These are phyloP conservation scores for Tuber calosporum DNA, from an alignment of 495 filamentous ascomycete genomes.

Conservation along the genomic window DNA sequence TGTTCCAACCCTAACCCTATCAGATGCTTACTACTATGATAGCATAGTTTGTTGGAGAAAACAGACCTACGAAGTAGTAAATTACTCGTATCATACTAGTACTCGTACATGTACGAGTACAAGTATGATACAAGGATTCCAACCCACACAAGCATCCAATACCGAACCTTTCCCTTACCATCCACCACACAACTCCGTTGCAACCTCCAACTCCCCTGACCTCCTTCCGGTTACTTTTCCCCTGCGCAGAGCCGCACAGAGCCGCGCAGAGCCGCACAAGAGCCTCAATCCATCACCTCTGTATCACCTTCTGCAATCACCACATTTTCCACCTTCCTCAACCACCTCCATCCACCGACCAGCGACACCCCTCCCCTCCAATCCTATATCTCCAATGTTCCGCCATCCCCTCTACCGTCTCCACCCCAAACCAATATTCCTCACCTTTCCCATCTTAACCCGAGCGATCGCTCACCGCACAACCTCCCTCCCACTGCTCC, in stretches of 20 bases:
- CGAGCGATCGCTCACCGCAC: neutral
- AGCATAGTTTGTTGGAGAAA: neutral
- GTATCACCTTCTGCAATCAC: neutral
- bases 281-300: neutral
- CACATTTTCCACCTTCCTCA: neutral
- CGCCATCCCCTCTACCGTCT: neutral
- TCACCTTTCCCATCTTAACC: neutral
- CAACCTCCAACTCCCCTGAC: neutral
- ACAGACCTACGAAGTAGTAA: too few species aligned
- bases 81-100: too few species aligned
- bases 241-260: neutral
- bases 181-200: neutral
- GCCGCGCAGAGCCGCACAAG: neutral
- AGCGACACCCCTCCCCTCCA: neutral
- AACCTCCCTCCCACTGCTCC: neutral
- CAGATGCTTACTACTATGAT: neutral
- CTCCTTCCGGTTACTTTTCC: neutral
- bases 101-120: too few species aligned
- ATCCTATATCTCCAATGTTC: neutral
- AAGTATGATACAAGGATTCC: neutral
- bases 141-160: neutral
- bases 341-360: neutral
- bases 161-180: too few species aligned
- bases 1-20: neutral
- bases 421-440: neutral